These are phyloP conservation scores for Pseudogymnoascus sp. DNA, from an alignment of 2,329 filamentous ascomycete genomes.

Conservation along the genomic window DNA sequence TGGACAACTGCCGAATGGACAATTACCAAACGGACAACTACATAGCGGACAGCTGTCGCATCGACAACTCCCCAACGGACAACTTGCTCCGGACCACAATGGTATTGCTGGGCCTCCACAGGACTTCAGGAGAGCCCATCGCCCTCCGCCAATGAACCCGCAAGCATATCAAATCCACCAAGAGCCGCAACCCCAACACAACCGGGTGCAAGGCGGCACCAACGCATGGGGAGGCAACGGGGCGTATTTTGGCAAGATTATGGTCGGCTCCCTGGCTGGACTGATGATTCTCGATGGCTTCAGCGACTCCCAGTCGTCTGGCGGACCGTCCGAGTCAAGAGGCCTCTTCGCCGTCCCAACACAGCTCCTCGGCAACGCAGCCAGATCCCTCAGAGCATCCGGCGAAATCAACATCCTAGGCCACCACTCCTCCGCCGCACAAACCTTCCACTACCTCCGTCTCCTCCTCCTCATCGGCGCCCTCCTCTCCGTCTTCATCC, in stretches of 20 bases:
- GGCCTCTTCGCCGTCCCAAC: constrained; percentile 59
- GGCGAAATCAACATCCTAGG: constrained; percentile 43
- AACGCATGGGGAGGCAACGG: constrained; percentile 46
- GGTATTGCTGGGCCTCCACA: constrained; percentile 60
- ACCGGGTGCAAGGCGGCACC: constrained; percentile 47
- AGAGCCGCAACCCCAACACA: constrained; percentile 39
- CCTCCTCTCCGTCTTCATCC: constrained; percentile 47
- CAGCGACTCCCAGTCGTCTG: constrained; percentile 41
- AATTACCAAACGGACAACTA: background rate
- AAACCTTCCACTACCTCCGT: constrained; percentile 44
- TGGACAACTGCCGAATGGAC: background rate
- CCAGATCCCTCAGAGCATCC: constrained; percentile 35
- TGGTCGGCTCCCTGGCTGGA: constrained; percentile 86
- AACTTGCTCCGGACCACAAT: constrained; percentile 30
- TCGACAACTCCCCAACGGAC: constrained; percentile 19
- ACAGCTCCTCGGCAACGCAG: constrained; percentile 43
- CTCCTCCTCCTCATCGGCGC: constrained; percentile 44
- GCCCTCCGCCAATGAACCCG: constrained; percentile 20
- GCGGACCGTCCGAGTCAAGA: constrained; percentile 54
- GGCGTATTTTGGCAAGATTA: constrained; percentile 64
- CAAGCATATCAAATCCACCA: constrained; percentile 28
- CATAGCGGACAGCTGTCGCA: constrained; percentile 14
- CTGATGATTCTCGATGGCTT: constrained; percentile 86
- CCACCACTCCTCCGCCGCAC: constrained; percentile 38
- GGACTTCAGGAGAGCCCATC: constrained; percentile 41